phyloP scores from a whole-genome alignment of 139 green algal species.

The Micractinium conductrix region DNA sequence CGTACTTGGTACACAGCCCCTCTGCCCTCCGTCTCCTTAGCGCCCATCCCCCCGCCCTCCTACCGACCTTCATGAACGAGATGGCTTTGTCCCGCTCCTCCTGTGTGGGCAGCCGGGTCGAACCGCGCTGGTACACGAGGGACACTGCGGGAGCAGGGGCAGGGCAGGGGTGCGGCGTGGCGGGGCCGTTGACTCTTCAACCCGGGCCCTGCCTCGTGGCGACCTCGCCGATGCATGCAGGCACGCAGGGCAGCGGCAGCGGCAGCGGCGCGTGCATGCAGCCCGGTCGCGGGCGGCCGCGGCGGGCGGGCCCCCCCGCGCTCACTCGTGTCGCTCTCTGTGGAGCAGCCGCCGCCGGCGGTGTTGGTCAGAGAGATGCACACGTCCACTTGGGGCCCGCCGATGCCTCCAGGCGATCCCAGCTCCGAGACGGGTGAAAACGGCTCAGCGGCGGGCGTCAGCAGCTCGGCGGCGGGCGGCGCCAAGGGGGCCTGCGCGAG shows the following conservation, averaged over 20 bases:
- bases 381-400: background rate
- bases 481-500: background rate
- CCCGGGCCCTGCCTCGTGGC: too few species aligned
- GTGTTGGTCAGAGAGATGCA: slow-evolving; percentile 16
- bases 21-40: too few species aligned
- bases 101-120: background rate
- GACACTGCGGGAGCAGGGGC: background rate
- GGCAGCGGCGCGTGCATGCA: too few species aligned
- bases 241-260: too few species aligned
- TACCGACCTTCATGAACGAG: slow-evolving; percentile 19
- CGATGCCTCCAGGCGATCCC: too few species aligned
- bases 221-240: too few species aligned
- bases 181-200: too few species aligned
- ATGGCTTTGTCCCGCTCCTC: slow-evolving; percentile 7
- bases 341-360: background rate
- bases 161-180: too few species aligned
- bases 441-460: background rate
- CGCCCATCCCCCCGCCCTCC: background rate
- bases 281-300: too few species aligned
- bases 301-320: too few species aligned
- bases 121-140: background rate
- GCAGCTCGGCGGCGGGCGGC: background rate
- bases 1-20: too few species aligned
- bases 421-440: too few species aligned
- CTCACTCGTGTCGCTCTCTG: slow-evolving; percentile 26